phyloP scores from a whole-genome alignment of 139 green algal genomes.

The Chlamydomonas eustigma region DNA sequence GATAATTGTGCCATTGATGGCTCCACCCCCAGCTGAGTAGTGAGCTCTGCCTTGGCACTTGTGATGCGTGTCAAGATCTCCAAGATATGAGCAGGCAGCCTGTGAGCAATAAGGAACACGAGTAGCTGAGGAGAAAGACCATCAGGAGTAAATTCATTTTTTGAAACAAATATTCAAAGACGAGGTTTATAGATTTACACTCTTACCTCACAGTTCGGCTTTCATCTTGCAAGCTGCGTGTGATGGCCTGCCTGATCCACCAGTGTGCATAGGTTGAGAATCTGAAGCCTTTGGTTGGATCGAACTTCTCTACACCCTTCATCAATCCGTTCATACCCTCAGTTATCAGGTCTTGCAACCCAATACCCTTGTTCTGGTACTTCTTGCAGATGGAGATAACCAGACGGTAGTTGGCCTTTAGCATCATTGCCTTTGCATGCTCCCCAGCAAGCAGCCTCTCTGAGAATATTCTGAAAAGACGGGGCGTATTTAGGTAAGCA shows the following conservation, averaged over 20 bases:
- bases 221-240: conserved; percentile 56
- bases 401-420: conserved; percentile 89
- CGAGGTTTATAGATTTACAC: background rate
- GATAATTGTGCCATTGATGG: conserved; percentile 54
- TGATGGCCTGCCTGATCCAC: conserved; percentile 92
- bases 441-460: conserved; percentile 41
- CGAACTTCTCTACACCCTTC: conserved; percentile 87
- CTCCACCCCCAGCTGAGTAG: conserved; percentile 22
- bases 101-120: background rate
- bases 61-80: conserved; percentile 52
- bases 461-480: conserved; percentile 1
- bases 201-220: conserved; percentile 24
- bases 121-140: background rate
- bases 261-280: conserved; percentile 97
- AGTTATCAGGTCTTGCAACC: conserved; percentile 69
- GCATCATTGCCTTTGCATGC: conserved; percentile 75
- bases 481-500: too few relatives aligned
- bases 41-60: conserved; percentile 32
- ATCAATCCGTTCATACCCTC: conserved; percentile 82
- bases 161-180: background rate
- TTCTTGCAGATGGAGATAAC: conserved; percentile 87
- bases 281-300: conserved; percentile 84
- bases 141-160: background rate
- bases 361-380: conserved; percentile 59
- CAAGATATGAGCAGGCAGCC: conserved; percentile 77